These are phyloP conservation scores for Yamadazyma aaseri DNA, from an alignment of 1,139 yeast species.

Conservation along the genomic window DNA sequence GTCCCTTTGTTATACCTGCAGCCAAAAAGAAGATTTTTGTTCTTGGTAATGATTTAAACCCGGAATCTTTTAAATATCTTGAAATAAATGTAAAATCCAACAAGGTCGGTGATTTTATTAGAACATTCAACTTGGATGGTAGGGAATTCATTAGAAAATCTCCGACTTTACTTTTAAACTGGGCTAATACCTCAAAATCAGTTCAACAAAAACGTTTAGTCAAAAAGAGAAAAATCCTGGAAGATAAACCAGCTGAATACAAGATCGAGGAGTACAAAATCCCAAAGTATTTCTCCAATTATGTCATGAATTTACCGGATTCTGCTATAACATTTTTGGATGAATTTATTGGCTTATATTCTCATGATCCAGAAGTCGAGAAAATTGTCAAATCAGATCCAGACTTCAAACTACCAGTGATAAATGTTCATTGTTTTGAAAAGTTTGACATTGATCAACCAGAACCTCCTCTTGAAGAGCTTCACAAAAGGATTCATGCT, in stretches of 20 bases:
- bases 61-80: constrained; percentile 75
- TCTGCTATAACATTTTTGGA: constrained; percentile 84
- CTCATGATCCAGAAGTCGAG: constrained; percentile 34
- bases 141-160: constrained; percentile 71
- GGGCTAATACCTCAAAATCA: constrained; percentile 23
- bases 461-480: constrained; percentile 64
- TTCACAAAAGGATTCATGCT: constrained; percentile 59
- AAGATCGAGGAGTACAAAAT: constrained; percentile 36
- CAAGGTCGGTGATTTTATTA: constrained; percentile 60
- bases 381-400: constrained; percentile 29
- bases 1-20: constrained; percentile 97
- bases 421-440: constrained; percentile 92
- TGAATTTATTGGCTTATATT: constrained; percentile 70
- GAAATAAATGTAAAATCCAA: constrained; percentile 62
- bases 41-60: constrained; percentile 91
- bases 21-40: constrained; percentile 80
- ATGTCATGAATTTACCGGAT: constrained; percentile 95
- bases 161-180: constrained; percentile 46
- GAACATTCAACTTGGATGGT: constrained; percentile 76
- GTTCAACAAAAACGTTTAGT: constrained; percentile 29
- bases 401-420: constrained; percentile 63
- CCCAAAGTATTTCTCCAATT: constrained; percentile 67
- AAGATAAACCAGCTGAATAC: constrained; percentile 25
- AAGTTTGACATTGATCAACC: constrained; percentile 70
- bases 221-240: constrained; percentile 34